Evolutionary conservation across 2,329 filamentous ascomycete species (phyloP).

Genomic region (Trichothecium sympodiale): DNA sequence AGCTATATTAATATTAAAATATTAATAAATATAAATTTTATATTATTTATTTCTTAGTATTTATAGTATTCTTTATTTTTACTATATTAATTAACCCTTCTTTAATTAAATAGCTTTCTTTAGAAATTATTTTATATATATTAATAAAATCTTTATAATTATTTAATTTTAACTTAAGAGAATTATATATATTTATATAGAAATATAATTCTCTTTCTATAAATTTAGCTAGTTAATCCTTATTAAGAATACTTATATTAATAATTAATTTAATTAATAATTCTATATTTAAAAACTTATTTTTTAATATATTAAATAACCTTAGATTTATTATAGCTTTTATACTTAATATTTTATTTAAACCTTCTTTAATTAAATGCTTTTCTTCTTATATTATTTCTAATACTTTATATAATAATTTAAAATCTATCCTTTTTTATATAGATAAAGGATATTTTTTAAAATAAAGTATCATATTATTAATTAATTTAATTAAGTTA

Average conservation of each 20-base stretch:
- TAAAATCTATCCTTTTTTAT: not conserved
- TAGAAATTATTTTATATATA: too few relatives aligned
- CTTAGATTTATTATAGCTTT: not conserved
- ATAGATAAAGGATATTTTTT: not conserved
- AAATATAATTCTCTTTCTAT: not conserved
- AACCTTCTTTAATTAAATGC: not conserved
- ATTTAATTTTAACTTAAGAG: slow-evolving; percentile 2
- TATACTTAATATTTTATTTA: not conserved
- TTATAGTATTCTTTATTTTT: too few relatives aligned
- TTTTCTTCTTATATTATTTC: not conserved
- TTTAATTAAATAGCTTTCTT: too few relatives aligned
- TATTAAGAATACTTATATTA: slow-evolving; percentile 1
- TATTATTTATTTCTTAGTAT: too few relatives aligned
- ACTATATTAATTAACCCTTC: too few relatives aligned
- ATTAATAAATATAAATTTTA: too few relatives aligned
- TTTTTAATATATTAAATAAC: not conserved
- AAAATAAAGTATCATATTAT: not conserved
- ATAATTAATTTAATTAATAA: not conserved
- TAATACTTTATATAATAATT: not conserved
- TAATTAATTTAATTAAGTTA: not conserved
- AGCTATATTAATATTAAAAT: too few relatives aligned
- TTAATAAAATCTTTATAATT: slow-evolving; percentile 4
- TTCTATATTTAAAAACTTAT: too few relatives aligned
- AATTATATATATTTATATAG: not conserved
- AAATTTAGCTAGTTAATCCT: too few relatives aligned